These are phyloP conservation scores for Emmonsiellopsis sp. DNA, from an alignment of 2,329 filamentous ascomycete species.

Conservation along the genomic window DNA sequence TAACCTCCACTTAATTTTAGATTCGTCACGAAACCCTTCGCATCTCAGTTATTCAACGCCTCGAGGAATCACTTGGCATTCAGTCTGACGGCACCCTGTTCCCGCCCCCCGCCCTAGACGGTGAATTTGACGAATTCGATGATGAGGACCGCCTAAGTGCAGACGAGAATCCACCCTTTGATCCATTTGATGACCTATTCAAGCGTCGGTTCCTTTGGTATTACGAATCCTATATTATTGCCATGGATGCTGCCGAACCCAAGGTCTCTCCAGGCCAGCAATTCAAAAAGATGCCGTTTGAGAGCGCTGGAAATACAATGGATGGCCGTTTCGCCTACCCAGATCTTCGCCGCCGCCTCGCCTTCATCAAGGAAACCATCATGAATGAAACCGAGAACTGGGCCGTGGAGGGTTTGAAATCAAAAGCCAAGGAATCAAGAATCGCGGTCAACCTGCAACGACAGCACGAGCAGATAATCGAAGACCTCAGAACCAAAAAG, in stretches of 20 bases:
- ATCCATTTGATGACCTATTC: constrained; percentile 82
- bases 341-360: constrained; percentile 60
- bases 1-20: constrained; percentile 34
- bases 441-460: constrained; percentile 74
- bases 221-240: constrained; percentile 72
- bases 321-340: constrained; percentile 76
- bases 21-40: constrained; percentile 86
- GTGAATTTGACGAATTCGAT: constrained; percentile 31
- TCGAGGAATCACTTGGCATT: constrained; percentile 71
- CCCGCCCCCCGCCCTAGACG: constrained; percentile 20
- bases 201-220: constrained; percentile 96
- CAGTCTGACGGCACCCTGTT: constrained; percentile 41
- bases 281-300: constrained; percentile 85
- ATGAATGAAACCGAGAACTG: constrained; percentile 64
- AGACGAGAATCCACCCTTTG: constrained; percentile 55
- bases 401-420: constrained; percentile 57
- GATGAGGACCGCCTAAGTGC: constrained; percentile 18
- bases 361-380: constrained; percentile 59
- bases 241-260: constrained; percentile 54
- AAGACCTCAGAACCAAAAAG: constrained; percentile 62
- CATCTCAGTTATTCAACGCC: constrained; percentile 72
- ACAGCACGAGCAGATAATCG: constrained; percentile 74
- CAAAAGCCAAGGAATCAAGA: constrained; percentile 58
- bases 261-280: constrained; percentile 54
- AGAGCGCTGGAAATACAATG: constrained; percentile 69